Evolutionary conservation across 106 monocot genomes (phyloP), one percentile per base, ranked within the genome.

Genomic region (Dioscorea zingiberensis): DNA sequence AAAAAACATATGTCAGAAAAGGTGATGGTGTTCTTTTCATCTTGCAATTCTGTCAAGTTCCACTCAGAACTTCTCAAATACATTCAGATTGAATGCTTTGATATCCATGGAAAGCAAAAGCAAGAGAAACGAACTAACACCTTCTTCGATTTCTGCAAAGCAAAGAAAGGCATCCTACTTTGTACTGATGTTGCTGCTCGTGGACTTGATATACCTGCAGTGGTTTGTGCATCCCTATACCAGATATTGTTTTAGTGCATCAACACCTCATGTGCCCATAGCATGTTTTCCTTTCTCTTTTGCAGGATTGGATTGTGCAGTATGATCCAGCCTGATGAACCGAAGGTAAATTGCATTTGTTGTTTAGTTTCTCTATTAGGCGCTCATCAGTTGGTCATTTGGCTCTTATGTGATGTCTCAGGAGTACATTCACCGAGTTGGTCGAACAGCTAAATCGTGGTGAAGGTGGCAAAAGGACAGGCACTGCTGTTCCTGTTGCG

Each of bases 281-380:
- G 10, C 46, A 26, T 28, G 28, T 44, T 10, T 54, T 22, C 7
- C 67, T 23, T 15, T 73, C 23, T 17, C 56, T 3, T 48, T 12
- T 89, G 23, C 62, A 95, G 94, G 95, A 97, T 56, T 91, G 83
- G 85, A 95, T 95, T 73, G 75, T 95, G 29, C 95, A 97, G 63
- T 97, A 91, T 68, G 95, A 97, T 75, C 95, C 95, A n/a, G 64
- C 95, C 95, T 14, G 95, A 97, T 75, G 95, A 97, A 63, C 91
- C 91, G 48, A 97, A 97, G 95, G 94, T 88, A 27, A 46, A 23
- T 54, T 51, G 4, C 51, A 18, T 51, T 51, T 29, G 25, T 49
- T 15, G 10, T 58, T 10, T 38, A 1, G 0, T 6, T 22, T 49
- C 21, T 17, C 10, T 26, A 16, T 10, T 45, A 9, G 16, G 7